Evolutionary conservation across 2,329 filamentous ascomycete species (phyloP).

Genomic region (Xylariaceae sp.): DNA sequence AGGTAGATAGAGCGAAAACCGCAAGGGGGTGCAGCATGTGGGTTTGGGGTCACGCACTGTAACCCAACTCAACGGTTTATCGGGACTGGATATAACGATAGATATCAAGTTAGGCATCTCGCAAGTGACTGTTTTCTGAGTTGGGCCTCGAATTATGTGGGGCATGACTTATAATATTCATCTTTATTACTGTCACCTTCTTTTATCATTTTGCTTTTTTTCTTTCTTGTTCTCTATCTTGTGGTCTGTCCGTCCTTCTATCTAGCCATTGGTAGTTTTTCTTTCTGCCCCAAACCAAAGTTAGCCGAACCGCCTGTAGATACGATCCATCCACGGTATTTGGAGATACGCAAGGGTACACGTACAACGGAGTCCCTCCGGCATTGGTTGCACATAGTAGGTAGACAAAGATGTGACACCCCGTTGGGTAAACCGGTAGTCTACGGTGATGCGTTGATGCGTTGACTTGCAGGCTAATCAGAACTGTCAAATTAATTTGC

Average conservation of each 20-base stretch:
- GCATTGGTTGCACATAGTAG: constrained; percentile 5
- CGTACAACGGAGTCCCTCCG: background rate
- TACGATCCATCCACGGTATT: constrained; percentile 2
- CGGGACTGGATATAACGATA: constrained; percentile 14
- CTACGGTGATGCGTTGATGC: constrained; percentile 12
- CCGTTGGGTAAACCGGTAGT: constrained; percentile 1
- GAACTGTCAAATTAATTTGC: constrained; percentile 19
- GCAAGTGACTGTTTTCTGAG: constrained; percentile 1
- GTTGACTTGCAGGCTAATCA: constrained; percentile 22
- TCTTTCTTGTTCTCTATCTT: too few species aligned
- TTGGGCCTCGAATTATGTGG: constrained; percentile 24
- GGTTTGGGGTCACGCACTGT: background rate
- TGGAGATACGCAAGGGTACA: constrained; percentile 10
- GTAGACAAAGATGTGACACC: constrained; percentile 10
- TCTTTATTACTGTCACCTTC: too few species aligned
- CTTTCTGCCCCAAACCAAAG: too few species aligned
- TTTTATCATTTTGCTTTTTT: too few species aligned
- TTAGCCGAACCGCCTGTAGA: constrained; percentile 8
- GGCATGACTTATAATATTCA: background rate
- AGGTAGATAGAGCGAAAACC: too few species aligned
- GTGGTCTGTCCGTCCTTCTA: too few species aligned
- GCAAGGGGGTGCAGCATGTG: background rate
- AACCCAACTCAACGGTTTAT: background rate
- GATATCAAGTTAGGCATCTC: constrained; percentile 11
- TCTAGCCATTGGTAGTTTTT: too few species aligned